These are phyloP conservation scores for Ilyonectria destructans DNA, from an alignment of 2,329 filamentous ascomycete genomes.

Conservation along the genomic window DNA sequence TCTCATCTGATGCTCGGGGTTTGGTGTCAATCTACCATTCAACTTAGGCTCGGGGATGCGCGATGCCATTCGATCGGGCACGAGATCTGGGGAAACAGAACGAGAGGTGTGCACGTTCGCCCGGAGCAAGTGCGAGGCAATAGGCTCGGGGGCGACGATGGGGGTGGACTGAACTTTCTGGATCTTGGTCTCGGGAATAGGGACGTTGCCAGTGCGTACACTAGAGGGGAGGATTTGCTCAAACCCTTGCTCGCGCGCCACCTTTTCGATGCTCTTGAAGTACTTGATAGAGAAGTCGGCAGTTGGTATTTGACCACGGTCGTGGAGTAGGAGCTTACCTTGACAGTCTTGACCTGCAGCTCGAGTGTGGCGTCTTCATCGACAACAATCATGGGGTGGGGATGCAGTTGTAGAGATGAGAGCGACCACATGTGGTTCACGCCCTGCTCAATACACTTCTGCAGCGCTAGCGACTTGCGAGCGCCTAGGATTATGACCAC, in stretches of 20 bases:
- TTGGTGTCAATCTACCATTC: slow-evolving; percentile 63
- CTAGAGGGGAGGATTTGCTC: slow-evolving; percentile 72
- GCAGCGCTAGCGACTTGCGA: slow-evolving; percentile 85
- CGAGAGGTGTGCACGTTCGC: slow-evolving; percentile 70
- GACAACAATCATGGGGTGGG: slow-evolving; percentile 85
- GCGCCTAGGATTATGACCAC: slow-evolving; percentile 87
- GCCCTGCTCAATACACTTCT: slow-evolving; percentile 85
- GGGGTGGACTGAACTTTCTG: slow-evolving; percentile 62
- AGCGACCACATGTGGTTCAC: slow-evolving; percentile 95
- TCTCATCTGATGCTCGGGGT: slow-evolving; percentile 62
- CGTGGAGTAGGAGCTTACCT: slow-evolving; percentile 56
- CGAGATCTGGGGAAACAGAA: slow-evolving; percentile 71
- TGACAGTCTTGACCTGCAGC: slow-evolving; percentile 82
- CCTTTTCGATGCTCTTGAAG: slow-evolving; percentile 80
- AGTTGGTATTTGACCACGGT: neutral
- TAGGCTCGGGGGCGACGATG: slow-evolving; percentile 69
- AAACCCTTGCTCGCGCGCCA: slow-evolving; percentile 71
- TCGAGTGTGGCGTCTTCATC: slow-evolving; percentile 86
- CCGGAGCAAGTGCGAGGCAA: slow-evolving; percentile 69
- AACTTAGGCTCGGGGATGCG: slow-evolving; percentile 67
- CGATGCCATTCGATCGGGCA: slow-evolving; percentile 76
- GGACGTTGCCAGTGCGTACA: slow-evolving; percentile 68
- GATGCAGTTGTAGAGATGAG: slow-evolving; percentile 85
- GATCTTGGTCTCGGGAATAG: slow-evolving; percentile 58
- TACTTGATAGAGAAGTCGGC: slow-evolving; percentile 61